These are phyloP conservation scores for Friedmanniomyces simplex DNA, from an alignment of 495 filamentous ascomycete species.

Conservation along the genomic window DNA sequence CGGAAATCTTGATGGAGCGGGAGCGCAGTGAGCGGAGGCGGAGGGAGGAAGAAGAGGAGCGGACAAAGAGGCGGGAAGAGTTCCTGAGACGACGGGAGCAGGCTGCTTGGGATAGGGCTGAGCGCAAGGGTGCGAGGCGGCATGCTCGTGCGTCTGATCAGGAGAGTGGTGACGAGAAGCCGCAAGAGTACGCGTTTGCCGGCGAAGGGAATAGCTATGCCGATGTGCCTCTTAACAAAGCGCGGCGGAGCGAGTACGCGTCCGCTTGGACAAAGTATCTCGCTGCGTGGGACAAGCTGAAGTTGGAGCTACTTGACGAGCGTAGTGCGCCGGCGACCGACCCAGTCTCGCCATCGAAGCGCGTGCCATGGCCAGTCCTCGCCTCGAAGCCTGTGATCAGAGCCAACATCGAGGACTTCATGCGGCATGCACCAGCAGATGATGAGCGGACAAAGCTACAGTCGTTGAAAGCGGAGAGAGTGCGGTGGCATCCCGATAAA, in stretches of 20 bases:
- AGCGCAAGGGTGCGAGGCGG: slow-evolving; percentile 23
- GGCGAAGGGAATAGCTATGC: slow-evolving; percentile 5
- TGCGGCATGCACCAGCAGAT: slow-evolving; percentile 39
- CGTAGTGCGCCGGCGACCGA: background rate
- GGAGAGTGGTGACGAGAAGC: slow-evolving; percentile 30
- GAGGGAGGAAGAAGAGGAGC: slow-evolving; percentile 35
- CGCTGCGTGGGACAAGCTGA: slow-evolving; percentile 15
- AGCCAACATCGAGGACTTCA: slow-evolving; percentile 38
- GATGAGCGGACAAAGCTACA: slow-evolving; percentile 5
- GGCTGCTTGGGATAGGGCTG: slow-evolving; percentile 34
- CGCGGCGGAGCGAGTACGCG: slow-evolving; percentile 6
- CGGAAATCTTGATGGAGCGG: slow-evolving; percentile 54
- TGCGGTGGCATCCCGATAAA: slow-evolving; percentile 98
- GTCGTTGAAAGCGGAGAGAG: slow-evolving; percentile 73
- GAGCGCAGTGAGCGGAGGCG: slow-evolving; percentile 45
- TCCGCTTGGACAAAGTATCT: slow-evolving; percentile 14
- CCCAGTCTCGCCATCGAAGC: slow-evolving; percentile 3
- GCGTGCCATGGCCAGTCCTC: slow-evolving; percentile 20
- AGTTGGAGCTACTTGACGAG: slow-evolving; percentile 12
- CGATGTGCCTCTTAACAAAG: background rate
- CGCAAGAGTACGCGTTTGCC: slow-evolving; percentile 56
- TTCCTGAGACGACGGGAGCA: slow-evolving; percentile 25
- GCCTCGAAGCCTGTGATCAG: slow-evolving; percentile 7
- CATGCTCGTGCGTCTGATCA: slow-evolving; percentile 12
- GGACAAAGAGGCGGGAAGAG: slow-evolving; percentile 34